These are phyloP conservation scores for Trypanosoma brucei DNA, from an alignment of 208 protist species.

Conservation along the genomic window DNA sequence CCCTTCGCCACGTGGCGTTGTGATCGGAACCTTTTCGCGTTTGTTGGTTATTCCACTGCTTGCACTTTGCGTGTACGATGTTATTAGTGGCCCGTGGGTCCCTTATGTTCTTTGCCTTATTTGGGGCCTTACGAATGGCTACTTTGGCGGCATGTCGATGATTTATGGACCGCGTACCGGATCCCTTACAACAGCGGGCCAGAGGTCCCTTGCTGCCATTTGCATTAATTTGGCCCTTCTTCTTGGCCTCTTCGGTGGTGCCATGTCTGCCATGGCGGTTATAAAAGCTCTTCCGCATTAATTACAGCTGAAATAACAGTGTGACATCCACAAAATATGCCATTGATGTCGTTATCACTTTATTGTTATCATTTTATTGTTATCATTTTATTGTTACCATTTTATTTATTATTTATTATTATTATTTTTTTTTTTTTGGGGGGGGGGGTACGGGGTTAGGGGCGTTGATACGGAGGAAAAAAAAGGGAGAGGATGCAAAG, in stretches of 20 bases:
- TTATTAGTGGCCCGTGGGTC: conserved; percentile 34
- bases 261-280: conserved; percentile 42
- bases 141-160: conserved; percentile 61
- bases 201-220: conserved; percentile 59
- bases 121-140: conserved; percentile 68
- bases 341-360: too few relatives aligned
- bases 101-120: conserved; percentile 55
- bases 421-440: too few relatives aligned
- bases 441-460: too few relatives aligned
- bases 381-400: too few relatives aligned
- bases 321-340: too few relatives aligned
- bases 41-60: conserved; percentile 52
- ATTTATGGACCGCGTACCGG: conserved; percentile 53
- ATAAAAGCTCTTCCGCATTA: conserved; percentile 14
- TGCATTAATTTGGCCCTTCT: conserved; percentile 40
- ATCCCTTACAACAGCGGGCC: conserved; percentile 41
- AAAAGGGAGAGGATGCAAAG: too few relatives aligned
- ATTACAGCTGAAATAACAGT: too few relatives aligned
- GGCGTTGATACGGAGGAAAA: too few relatives aligned
- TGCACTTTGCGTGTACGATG: conserved; percentile 48
- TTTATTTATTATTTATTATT: too few relatives aligned
- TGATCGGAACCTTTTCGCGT: conserved; percentile 38
- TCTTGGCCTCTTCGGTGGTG: conserved; percentile 49
- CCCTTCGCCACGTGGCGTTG: conserved; percentile 34
- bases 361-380: too few relatives aligned